Evolutionary conservation across 2,329 filamentous ascomycete genomes (phyloP), one percentile per base, ranked within the genome.

Genomic region (Aspergillus uvarum): DNA sequence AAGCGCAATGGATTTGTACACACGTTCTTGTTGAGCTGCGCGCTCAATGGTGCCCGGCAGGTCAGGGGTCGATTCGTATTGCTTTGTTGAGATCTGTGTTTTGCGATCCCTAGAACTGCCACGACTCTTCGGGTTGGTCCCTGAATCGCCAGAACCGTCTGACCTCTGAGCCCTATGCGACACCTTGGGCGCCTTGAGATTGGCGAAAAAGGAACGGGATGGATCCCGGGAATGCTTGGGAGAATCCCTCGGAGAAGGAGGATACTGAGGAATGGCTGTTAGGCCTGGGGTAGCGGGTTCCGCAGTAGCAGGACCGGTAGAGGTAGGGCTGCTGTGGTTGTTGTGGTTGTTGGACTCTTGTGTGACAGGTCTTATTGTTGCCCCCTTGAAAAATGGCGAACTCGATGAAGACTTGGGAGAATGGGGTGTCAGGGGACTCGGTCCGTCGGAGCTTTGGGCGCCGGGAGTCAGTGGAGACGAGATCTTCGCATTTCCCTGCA

Each of bases 131-230:
- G 76, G 70, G 19, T 70, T 73, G 14, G 78, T 76, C 16, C 66
- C 67, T 0, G 70, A 74, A 54, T 75, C 72, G 21, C 70, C 70
- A 11, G 73, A 76, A 47, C 72, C 68, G 59, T 81, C 78, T 21
- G 78, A 79, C 35, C 69, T 67, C 38, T 79, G 76, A 35, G 77
- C 62, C 58, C 70, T 72, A 54, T 80, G 77, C 1, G 77, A 77
- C 12, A 78, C 76, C 63, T 78, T 79, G 3, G 78, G 78, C 5
- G 78, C 78, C 68, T 79, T 80, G 48, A 81, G 69, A 58, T 74
- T 80, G 12, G 78, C 76, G 60, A 81, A 81, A 58, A 81, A 80
- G 3, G 77, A 79, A 52, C 74, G 77, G 3, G 79, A 81, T 3
- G 74, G 67, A 61, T 81, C 79, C 58, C 79, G 76, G 14, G 67